Evolutionary conservation across 2,329 filamentous ascomycete genomes (phyloP).

Genomic region (Basipetospora chlamydospora): DNA sequence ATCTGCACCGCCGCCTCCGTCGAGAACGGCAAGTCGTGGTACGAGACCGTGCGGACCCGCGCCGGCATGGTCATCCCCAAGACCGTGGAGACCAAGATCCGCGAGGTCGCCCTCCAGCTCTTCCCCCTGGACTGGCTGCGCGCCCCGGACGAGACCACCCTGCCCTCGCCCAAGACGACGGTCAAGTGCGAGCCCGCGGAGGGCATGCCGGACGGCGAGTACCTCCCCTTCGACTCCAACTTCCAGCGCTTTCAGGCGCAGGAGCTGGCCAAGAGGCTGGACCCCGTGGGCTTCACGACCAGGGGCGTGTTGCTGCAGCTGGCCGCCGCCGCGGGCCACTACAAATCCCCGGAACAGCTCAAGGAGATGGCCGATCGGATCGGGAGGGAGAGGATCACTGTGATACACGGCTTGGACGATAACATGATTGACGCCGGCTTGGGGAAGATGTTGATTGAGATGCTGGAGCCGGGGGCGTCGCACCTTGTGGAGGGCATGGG

Average conservation of each 20-base stretch:
- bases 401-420: slow-evolving; percentile 64
- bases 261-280: slow-evolving; percentile 57
- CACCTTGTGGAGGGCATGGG: slow-evolving; percentile 56
- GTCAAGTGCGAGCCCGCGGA: slow-evolving; percentile 18
- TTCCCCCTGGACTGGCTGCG: slow-evolving; percentile 52
- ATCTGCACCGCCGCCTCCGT: slow-evolving; percentile 47
- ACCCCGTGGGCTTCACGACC: slow-evolving; percentile 44
- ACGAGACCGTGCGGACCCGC: slow-evolving; percentile 27
- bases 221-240: slow-evolving; percentile 53
- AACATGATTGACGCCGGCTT: slow-evolving; percentile 64
- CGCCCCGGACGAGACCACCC: slow-evolving; percentile 39
- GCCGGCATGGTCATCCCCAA: slow-evolving; percentile 52
- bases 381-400: slow-evolving; percentile 58
- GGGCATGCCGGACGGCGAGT: slow-evolving; percentile 14
- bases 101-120: slow-evolving; percentile 47
- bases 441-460: slow-evolving; percentile 51
- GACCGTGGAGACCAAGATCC: slow-evolving; percentile 50
- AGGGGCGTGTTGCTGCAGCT: slow-evolving; percentile 64
- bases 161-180: slow-evolving; percentile 31
- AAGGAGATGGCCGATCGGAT: slow-evolving; percentile 41
- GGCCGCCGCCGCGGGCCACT: slow-evolving; percentile 65
- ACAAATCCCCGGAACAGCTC: slow-evolving; percentile 56
- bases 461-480: slow-evolving; percentile 45
- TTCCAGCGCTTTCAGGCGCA: slow-evolving; percentile 71
- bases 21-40: slow-evolving; percentile 39